Base-by-base conservation (phyloP, 768 basidiomycete genomes). In the Leccinum truebloodii region DNA sequence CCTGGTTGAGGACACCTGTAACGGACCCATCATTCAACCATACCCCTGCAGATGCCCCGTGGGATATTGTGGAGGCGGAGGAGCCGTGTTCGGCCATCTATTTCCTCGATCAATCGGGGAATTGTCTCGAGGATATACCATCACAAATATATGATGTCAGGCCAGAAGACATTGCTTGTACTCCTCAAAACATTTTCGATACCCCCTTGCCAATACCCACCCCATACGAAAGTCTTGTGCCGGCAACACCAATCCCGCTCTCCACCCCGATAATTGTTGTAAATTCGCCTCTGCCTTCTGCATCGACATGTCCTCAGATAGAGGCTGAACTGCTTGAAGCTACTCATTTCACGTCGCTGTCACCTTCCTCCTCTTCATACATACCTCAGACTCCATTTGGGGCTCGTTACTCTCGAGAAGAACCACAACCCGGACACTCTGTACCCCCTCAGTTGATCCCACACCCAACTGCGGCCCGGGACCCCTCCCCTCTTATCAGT, bases 121-220 rank as follows among this genome's bases (percentile, higher is more conserved):
- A 65, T 18, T 51, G n/a, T 28, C 61, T 71, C 0, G 67, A 67
- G 13, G 67, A 69, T 9, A 18, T 60, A n/a, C 37, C 54, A 0
- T 62, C 55, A 3, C 59, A 62, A 24, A 18, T 59, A 0, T 55
- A 58, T 8, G 48, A 60, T 0, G 4, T 69, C 13, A 61, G 63
- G 60, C 64, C 28, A 0, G 71, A 72, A 9, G 73, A 74, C 1
- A 60, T 72, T 0, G 71, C 65, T 0, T 71, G 68, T 3, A 41
- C 61, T 0, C 65, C 65, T 0, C 59, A 61, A 39, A 14, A 24
- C 10, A 16, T 26, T 4, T 26, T 46, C 1, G 52, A 60, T 7
- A 7, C 46, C 10, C 37, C 41, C 30, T 37, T 44, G 48, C 35
- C 59, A 22, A 7, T 13, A 26, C 8, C 34, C 34, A 6, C n/a